Base-by-base conservation (phyloP, 208 protist species). In the Trypanosoma platydactyli region DNA sequence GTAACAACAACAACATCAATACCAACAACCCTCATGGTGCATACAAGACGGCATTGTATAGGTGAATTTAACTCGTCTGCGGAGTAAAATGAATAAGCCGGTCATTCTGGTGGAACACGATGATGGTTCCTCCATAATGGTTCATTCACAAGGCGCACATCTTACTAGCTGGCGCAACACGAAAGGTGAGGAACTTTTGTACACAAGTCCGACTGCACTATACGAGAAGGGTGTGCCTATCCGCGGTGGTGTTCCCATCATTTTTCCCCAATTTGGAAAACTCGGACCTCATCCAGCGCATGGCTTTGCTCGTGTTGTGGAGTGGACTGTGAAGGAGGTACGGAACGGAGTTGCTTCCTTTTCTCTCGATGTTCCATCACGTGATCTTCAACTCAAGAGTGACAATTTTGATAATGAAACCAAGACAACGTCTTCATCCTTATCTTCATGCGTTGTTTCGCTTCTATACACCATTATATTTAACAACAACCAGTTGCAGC, bases 111-210 rank as follows among this genome's bases (percentile, higher is more conserved):
- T 55, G 22, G 48, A 48, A 33, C 22, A 68, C 27, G 40, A 64
- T 12, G 89, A 93, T 61, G 85, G 83, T 54, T 88, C 83, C n/a
- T 80, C 76, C 40, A 85, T 93, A 38, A 80, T 73, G 9, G 86
- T 97, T 6, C 89, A 91, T 64, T 71, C 87, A 60, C 88, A 94
- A 45, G 92, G 92, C n/a, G 92, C 86, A 0, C 89, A 95, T 76
- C 73, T 97, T 55, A 79, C 86, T 33, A 91, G 84, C 76, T 97
- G 89, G 89, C 77, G 76, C 55, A 79, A 61, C 33, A 61, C 35
- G 6, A 68, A 74, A 38, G 86, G 86, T 24, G 70, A 82, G 20
- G 89, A 94, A 57, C 53, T 84, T 54, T 68, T 97, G 0, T 97
- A 92, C 76, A 80, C 89, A 53, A 92, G 84, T 67, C 86, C 87